phyloP scores from a whole-genome alignment of 805 yeast genomes.

The Yarrowia yakushimensis region DNA sequence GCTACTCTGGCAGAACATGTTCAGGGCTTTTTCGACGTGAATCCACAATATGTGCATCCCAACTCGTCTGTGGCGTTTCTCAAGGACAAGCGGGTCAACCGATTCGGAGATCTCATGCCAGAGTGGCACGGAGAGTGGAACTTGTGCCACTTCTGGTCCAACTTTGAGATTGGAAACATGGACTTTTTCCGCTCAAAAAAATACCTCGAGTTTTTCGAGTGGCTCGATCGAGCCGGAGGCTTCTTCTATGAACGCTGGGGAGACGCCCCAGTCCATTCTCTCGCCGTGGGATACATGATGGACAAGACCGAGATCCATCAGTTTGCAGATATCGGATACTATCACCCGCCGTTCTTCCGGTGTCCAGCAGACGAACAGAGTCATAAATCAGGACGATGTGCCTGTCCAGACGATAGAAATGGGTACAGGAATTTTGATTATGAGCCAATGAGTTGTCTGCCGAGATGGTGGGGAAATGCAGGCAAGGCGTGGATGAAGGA shows the following conservation, averaged over 20 bases:
- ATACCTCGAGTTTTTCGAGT: constrained; percentile 62
- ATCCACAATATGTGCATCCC: constrained; percentile 60
- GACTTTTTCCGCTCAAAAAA: constrained; percentile 70
- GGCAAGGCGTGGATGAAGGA: constrained; percentile 31
- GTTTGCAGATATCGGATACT: constrained; percentile 79
- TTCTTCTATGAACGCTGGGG: constrained; percentile 95
- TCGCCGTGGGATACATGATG: constrained; percentile 60
- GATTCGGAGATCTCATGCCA: constrained; percentile 41
- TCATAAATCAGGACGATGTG: constrained; percentile 37
- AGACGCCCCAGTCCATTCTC: constrained; percentile 86
- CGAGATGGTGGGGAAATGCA: constrained; percentile 40
- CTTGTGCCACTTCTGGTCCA: constrained; percentile 84
- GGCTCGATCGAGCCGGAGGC: constrained; percentile 69
- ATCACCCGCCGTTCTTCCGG: constrained; percentile 60
- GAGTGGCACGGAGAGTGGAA: constrained; percentile 63
- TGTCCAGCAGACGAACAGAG: constrained; percentile 41
- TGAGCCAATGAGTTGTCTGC: constrained; percentile 38
- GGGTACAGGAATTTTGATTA: constrained; percentile 37
- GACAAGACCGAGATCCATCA: constrained; percentile 62
- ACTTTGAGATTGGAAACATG: constrained; percentile 76
- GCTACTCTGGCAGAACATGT: constrained; percentile 77
- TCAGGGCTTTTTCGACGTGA: constrained; percentile 58
- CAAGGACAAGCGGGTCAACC: constrained; percentile 49
- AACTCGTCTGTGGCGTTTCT: constrained; percentile 58
- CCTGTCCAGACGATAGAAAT: constrained; percentile 36